A percentile compares a stretch with the other conserved stretches of the same genome.
phyloP scores from a whole-genome alignment of 78 protist species.

The Cyanophora paradoxa region DNA sequence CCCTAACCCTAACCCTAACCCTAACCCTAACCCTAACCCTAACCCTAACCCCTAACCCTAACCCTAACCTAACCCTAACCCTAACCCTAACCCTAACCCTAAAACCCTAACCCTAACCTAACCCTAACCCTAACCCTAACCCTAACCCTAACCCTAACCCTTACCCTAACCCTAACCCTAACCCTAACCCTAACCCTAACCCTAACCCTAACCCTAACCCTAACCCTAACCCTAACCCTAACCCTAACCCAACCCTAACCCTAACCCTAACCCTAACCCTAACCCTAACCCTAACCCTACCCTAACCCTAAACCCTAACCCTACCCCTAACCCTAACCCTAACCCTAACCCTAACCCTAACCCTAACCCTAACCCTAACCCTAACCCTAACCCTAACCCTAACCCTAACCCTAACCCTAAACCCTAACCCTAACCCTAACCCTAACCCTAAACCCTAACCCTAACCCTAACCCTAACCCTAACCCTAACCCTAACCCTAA shows the following conservation, averaged over 20 bases:
- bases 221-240: slow-evolving; percentile 2
- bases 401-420: slow-evolving; percentile 2
- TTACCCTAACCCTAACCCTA: slow-evolving; percentile 3
- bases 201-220: slow-evolving; percentile 6
- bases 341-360: slow-evolving; percentile 5
- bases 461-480: slow-evolving; percentile 5
- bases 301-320: not conserved
- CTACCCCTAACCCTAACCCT: too few relatives aligned
- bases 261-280: slow-evolving; percentile 5
- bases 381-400: slow-evolving; percentile 5
- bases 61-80: too few relatives aligned
- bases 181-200: slow-evolving; percentile 5
- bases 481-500: slow-evolving; percentile 5
- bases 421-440: slow-evolving; percentile 5
- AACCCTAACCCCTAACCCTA: too few relatives aligned
- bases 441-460: slow-evolving; percentile 6
- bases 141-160: slow-evolving; percentile 6
- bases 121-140: slow-evolving; percentile 5
- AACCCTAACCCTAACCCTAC: too few relatives aligned
- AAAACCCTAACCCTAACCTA: too few relatives aligned
- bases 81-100: slow-evolving; percentile 5
- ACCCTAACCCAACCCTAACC: too few relatives aligned
- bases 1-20: slow-evolving; percentile 6
- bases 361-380: slow-evolving; percentile 6
- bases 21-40: slow-evolving; percentile 5